Evolutionary conservation across 2,329 filamentous ascomycete genomes (phyloP).

Genomic region (Trichoderma atrobrunneum): DNA sequence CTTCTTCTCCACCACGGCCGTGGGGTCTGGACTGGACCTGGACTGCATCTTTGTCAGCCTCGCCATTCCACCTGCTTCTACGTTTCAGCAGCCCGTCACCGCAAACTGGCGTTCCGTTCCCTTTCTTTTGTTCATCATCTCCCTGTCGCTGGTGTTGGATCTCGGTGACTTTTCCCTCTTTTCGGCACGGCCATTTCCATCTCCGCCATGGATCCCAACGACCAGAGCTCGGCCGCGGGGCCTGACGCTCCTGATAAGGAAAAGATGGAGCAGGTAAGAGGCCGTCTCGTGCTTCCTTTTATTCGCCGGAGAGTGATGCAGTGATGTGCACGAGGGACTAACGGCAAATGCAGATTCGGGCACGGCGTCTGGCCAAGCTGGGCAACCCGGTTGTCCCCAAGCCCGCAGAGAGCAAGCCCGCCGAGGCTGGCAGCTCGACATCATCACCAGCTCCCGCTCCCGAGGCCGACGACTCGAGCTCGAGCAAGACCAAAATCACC

Average conservation of each 20-base stretch:
- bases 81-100: slow-evolving; percentile 6
- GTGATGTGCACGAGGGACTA: background rate
- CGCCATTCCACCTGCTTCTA: slow-evolving; percentile 19
- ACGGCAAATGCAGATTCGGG: slow-evolving; percentile 41
- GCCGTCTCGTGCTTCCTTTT: slow-evolving; percentile 16
- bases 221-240: slow-evolving; percentile 39
- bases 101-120: background rate
- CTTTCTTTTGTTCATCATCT: background rate
- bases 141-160: background rate
- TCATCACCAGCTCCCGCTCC: slow-evolving; percentile 26
- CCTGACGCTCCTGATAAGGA: slow-evolving; percentile 56
- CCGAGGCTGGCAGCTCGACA: slow-evolving; percentile 25
- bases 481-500: slow-evolving; percentile 33
- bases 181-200: slow-evolving; percentile 5
- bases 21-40: background rate
- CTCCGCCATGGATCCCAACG: slow-evolving; percentile 45
- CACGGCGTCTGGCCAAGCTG: slow-evolving; percentile 50
- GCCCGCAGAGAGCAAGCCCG: slow-evolving; percentile 28
- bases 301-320: background rate
- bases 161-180: background rate
- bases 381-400: slow-evolving; percentile 37
- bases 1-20: slow-evolving; percentile 9
- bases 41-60: slow-evolving; percentile 21
- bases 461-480: slow-evolving; percentile 22
- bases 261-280: slow-evolving; percentile 55